These are phyloP conservation scores for Lasiodiplodia sp. DNA, from an alignment of 2,329 filamentous ascomycete genomes.

Conservation along the genomic window DNA sequence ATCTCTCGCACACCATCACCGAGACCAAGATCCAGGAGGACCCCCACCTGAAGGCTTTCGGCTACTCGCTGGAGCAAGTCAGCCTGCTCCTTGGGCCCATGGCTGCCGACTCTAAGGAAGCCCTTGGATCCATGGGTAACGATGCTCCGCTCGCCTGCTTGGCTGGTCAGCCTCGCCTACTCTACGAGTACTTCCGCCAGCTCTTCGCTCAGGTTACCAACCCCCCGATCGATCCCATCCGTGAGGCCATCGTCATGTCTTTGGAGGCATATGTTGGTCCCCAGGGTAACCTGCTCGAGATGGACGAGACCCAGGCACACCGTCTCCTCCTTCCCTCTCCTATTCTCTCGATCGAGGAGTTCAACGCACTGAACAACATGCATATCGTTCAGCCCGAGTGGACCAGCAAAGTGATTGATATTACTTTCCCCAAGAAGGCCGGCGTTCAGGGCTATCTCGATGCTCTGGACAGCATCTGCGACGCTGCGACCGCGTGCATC, in stretches of 20 bases:
- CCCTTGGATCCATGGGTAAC: slow-evolving; percentile 96
- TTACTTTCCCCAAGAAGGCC: slow-evolving; percentile 88
- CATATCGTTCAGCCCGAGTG: slow-evolving; percentile 75
- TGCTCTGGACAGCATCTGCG: slow-evolving; percentile 87
- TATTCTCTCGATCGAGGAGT: slow-evolving; percentile 86
- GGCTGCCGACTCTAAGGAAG: slow-evolving; percentile 97
- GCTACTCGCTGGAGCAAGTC: slow-evolving; percentile 95
- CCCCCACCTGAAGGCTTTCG: slow-evolving; percentile 82
- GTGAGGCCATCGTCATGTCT: slow-evolving; percentile 98
- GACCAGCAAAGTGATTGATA: slow-evolving; percentile 89
- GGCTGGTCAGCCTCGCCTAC: slow-evolving; percentile 84
- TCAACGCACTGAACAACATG: slow-evolving; percentile 85
- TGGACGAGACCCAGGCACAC: slow-evolving; percentile 88
- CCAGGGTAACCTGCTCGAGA: slow-evolving; percentile 93
- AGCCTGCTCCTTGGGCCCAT: slow-evolving; percentile 90
- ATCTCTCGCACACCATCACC: slow-evolving; percentile 73
- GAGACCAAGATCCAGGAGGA: slow-evolving; percentile 80
- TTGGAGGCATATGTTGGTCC: slow-evolving; percentile 95
- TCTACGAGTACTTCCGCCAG: slow-evolving; percentile 97
- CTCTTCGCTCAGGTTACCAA: slow-evolving; percentile 98
- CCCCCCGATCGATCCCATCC: slow-evolving; percentile 94
- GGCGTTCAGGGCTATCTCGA: slow-evolving; percentile 85
- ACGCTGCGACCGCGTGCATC: slow-evolving; percentile 83
- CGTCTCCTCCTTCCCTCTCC: slow-evolving; percentile 87
- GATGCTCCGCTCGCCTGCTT: slow-evolving; percentile 92